Conservation (phyloP, 495 filamentous ascomycete species). For the Letharia lupina region DNA sequence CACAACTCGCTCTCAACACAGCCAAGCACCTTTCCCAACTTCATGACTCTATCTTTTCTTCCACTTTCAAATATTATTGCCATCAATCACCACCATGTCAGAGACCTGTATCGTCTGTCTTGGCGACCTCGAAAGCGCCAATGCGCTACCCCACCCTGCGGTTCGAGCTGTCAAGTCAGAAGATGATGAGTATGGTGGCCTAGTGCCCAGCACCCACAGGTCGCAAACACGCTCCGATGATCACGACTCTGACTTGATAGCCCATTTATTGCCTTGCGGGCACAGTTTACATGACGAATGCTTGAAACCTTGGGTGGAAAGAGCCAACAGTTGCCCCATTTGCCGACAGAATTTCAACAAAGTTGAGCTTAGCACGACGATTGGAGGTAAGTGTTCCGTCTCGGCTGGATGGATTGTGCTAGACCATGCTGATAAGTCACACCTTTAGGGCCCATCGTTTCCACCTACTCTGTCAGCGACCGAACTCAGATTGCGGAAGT, state of each 20-base stretch:
- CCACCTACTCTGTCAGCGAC: slow-evolving; percentile 78
- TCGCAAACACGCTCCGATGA: slow-evolving; percentile 27
- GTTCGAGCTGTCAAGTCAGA: slow-evolving; percentile 42
- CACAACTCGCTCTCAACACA: slow-evolving; percentile 15
- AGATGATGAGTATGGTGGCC: slow-evolving; percentile 30
- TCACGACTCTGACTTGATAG: slow-evolving; percentile 46
- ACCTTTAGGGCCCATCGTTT: slow-evolving; percentile 55
- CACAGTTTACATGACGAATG: slow-evolving; percentile 90
- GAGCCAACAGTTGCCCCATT: slow-evolving; percentile 96
- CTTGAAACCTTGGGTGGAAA: slow-evolving; percentile 83
- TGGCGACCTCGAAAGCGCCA: slow-evolving; percentile 64
- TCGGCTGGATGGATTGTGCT: not conserved
- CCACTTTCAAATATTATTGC: slow-evolving; percentile 3
- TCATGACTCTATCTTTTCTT: slow-evolving; percentile 20
- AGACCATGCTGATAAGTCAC: slow-evolving; percentile 26
- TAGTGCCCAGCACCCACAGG: slow-evolving; percentile 31
- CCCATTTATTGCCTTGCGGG: slow-evolving; percentile 64
- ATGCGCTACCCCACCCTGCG: slow-evolving; percentile 41
- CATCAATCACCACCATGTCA: slow-evolving; percentile 50
- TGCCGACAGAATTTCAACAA: slow-evolving; percentile 85
- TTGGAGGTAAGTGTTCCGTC: slow-evolving; percentile 58
- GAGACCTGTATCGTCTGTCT: slow-evolving; percentile 96
- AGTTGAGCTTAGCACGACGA: slow-evolving; percentile 68
- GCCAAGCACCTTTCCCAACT: slow-evolving; percentile 15
- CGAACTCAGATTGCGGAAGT: slow-evolving; percentile 84